A percentile compares a stretch with the other conserved stretches of the same genome.
These are phyloP conservation scores for Harringtonia lauricola DNA, from an alignment of 2,329 filamentous ascomycete species.

Conservation along the genomic window DNA sequence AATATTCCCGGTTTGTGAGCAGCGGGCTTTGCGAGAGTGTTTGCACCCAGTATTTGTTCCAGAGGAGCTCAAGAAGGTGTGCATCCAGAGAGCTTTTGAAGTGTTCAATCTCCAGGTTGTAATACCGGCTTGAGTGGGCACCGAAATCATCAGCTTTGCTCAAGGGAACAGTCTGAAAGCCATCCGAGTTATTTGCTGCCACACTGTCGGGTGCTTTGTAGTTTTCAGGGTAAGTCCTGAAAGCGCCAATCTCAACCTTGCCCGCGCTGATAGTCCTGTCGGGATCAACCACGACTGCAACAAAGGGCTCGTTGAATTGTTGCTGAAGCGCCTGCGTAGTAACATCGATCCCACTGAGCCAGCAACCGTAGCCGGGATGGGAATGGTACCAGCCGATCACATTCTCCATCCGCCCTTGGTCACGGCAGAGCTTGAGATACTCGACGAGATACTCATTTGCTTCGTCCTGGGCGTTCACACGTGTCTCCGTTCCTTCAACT, in stretches of 20 bases:
- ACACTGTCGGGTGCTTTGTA: conserved; percentile 40
- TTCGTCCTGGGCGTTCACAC: conserved; percentile 91
- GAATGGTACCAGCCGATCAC: conserved; percentile 97
- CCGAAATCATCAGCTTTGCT: conserved; percentile 94
- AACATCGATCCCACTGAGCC: conserved; percentile 94
- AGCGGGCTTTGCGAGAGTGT: conserved; percentile 86
- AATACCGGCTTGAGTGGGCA: conserved; percentile 83
- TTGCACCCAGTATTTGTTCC: conserved; percentile 99
- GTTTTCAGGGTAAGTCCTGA: conserved; percentile 75
- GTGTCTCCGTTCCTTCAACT: conserved; percentile 95
- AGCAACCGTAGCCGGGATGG: conserved; percentile 96
- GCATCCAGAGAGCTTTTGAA: conserved; percentile 90
- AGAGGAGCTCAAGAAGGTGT: conserved; percentile 75
- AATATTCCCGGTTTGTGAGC: conserved; percentile 85
- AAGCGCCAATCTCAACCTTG: conserved; percentile 95
- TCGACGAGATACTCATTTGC: conserved; percentile 95
- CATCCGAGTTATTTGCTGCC: conserved; percentile 31
- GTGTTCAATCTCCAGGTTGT: conserved; percentile 80
- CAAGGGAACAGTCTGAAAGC: conserved; percentile 72
- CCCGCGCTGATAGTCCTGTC: conserved; percentile 90
- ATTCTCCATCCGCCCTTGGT: conserved; percentile 74
- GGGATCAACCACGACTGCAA: conserved; percentile 92
- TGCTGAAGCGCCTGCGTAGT: conserved; percentile 80
- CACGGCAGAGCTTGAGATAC: conserved; percentile 66
- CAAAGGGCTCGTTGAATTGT: conserved; percentile 76